Percentiles rank a stretch among this genome's conserved stretches.
Conservation (phyloP, 2,329 filamentous ascomycete species). For the Claviceps capensis region DNA sequence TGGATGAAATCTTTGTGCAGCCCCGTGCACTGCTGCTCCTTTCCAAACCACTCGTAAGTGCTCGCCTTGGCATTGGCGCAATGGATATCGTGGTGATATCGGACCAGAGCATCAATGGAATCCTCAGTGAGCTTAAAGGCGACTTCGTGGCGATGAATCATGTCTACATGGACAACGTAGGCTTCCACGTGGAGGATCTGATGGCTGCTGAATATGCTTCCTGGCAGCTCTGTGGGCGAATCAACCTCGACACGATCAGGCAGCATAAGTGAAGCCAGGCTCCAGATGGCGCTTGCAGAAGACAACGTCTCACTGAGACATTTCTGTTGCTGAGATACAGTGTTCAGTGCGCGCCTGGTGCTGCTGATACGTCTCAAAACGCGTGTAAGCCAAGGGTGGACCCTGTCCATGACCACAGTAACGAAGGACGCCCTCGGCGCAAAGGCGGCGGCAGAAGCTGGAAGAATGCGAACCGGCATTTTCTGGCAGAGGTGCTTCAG, state of each 20-base stretch:
- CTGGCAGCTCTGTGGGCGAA: slow-evolving; percentile 68
- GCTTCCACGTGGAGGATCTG: slow-evolving; percentile 88
- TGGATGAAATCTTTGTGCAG: slow-evolving; percentile 94
- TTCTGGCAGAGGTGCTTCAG: slow-evolving; percentile 3
- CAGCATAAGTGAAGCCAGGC: slow-evolving; percentile 81
- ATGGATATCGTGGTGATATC: slow-evolving; percentile 94
- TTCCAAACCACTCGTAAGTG: slow-evolving; percentile 92
- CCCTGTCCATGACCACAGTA: slow-evolving; percentile 87
- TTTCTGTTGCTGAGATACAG: slow-evolving; percentile 85
- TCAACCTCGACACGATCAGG: slow-evolving; percentile 79
- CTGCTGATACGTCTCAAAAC: slow-evolving; percentile 94
- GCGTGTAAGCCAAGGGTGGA: slow-evolving; percentile 93
- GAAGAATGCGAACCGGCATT: slow-evolving; percentile 89
- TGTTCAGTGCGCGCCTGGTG: slow-evolving; percentile 94
- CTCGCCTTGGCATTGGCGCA: slow-evolving; percentile 78
- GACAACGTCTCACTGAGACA: slow-evolving; percentile 93
- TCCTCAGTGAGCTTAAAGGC: slow-evolving; percentile 95
- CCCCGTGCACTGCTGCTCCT: slow-evolving; percentile 93
- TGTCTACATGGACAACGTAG: slow-evolving; percentile 97
- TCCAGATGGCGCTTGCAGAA: slow-evolving; percentile 85
- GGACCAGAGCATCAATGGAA: slow-evolving; percentile 82
- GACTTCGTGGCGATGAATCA: slow-evolving; percentile 94
- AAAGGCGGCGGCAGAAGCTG: slow-evolving; percentile 91
- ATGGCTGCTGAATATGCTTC: slow-evolving; percentile 74
- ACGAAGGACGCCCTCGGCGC: slow-evolving; percentile 79